Percentiles rank a stretch among this genome's conserved stretches.
These are phyloP conservation scores for Cercospora citrullina DNA, from an alignment of 2,329 filamentous ascomycete genomes.

Conservation along the genomic window DNA sequence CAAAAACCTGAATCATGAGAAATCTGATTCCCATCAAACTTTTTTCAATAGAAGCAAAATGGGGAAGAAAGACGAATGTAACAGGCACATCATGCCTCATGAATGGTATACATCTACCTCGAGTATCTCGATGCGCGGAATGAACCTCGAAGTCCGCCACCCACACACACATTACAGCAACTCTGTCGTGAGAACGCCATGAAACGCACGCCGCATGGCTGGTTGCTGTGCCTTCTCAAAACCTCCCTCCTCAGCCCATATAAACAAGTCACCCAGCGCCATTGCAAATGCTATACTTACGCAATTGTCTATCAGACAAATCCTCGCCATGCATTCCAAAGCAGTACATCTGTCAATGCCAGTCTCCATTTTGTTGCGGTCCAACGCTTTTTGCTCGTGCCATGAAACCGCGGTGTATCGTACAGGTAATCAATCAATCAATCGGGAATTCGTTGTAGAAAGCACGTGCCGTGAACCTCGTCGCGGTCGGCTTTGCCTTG, in stretches of 20 bases:
- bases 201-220: not conserved
- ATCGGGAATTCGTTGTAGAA: not conserved
- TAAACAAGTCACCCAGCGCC: slow-evolving; percentile 1
- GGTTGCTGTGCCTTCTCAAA: not conserved
- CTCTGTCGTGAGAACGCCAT: not conserved
- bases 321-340: slow-evolving; percentile 9
- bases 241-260: not conserved
- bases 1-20: not conserved
- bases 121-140: not conserved
- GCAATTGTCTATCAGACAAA: slow-evolving; percentile 7
- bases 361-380: not conserved
- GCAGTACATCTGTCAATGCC: slow-evolving; percentile 1
- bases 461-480: not conserved
- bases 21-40: not conserved
- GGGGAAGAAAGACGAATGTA: not conserved
- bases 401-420: slow-evolving; percentile 1
- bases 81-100: not conserved
- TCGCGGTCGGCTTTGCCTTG: not conserved
- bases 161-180: not conserved
- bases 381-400: not conserved
- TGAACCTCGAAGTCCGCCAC: not conserved
- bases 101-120: not conserved
- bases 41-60: not conserved
- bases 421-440: slow-evolving; percentile 11
- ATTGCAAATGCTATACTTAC: slow-evolving; percentile 6